A percentile compares a stretch with the other conserved stretches of the same genome.
Evolutionary conservation across 2,329 filamentous ascomycete genomes (phyloP).

Genomic region (Cylindrodendrum hubeiense): DNA sequence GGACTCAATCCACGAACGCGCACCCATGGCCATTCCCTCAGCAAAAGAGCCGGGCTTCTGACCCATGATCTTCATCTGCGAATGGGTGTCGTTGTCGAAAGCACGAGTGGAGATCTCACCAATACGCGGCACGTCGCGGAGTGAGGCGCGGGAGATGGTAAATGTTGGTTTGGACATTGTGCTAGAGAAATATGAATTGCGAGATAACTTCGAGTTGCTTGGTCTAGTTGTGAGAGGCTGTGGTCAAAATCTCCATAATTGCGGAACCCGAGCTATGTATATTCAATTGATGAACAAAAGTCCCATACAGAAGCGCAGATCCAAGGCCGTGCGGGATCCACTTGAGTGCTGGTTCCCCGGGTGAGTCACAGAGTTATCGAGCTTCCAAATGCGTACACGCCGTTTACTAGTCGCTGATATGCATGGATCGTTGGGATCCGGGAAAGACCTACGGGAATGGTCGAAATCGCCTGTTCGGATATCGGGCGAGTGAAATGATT

Average conservation of each 20-base stretch:
- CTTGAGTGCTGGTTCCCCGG: background rate
- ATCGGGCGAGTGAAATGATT: too few relatives aligned
- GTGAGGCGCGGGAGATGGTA: background rate
- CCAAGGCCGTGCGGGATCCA: background rate
- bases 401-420: background rate
- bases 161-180: background rate
- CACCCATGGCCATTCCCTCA: constrained; percentile 37
- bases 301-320: background rate
- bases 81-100: constrained; percentile 51
- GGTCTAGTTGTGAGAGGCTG: too few relatives aligned
- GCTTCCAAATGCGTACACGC: background rate
- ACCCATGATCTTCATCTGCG: constrained; percentile 50
- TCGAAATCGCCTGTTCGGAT: too few relatives aligned
- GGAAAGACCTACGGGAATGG: background rate
- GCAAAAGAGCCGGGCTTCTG: constrained; percentile 46
- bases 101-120: constrained; percentile 23
- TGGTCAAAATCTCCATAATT: too few relatives aligned
- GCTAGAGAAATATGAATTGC: background rate
- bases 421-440: background rate
- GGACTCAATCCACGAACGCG: constrained; percentile 40
- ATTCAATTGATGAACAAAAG: background rate
- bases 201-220: background rate
- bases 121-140: background rate
- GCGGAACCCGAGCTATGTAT: background rate
- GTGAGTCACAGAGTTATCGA: constrained; percentile 3